Conservation (phyloP, 345 rosid species). For the Durio zibethinus region DNA sequence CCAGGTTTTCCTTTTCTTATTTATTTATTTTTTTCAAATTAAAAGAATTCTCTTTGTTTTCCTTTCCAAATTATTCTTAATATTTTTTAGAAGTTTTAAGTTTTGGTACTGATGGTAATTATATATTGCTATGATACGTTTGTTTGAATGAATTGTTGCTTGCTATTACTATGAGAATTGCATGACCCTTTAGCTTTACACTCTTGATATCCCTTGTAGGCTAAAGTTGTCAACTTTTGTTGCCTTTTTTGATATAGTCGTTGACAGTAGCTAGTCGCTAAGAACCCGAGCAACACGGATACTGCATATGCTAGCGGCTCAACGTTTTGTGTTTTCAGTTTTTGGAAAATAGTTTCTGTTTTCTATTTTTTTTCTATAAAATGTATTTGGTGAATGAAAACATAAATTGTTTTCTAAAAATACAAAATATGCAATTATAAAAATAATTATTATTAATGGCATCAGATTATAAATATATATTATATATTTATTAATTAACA, state of each 20-base stretch:
- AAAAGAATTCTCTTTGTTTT: slow-evolving; percentile 24
- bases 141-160: neutral
- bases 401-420: too few species aligned
- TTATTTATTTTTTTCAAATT: neutral
- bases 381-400: too few species aligned
- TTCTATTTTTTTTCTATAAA: too few species aligned
- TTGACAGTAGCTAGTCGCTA: neutral
- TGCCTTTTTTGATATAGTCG: neutral
- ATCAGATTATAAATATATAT: too few species aligned
- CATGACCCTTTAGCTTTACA: neutral
- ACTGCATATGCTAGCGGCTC: neutral
- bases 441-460: too few species aligned
- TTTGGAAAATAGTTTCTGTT: too few species aligned
- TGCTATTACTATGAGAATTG: neutral
- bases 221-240: neutral
- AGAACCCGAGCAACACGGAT: neutral
- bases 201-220: neutral
- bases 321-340: too few species aligned
- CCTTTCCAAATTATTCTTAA: neutral
- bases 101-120: neutral
- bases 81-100: neutral
- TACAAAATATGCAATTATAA: too few species aligned
- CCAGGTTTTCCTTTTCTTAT: slow-evolving; percentile 48
- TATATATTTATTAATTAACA: too few species aligned
- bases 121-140: neutral